Percentiles rank a stretch among this genome's conserved stretches.
Evolutionary conservation across 768 basidiomycete species (phyloP).

Genomic region (Ramaria sp.): DNA sequence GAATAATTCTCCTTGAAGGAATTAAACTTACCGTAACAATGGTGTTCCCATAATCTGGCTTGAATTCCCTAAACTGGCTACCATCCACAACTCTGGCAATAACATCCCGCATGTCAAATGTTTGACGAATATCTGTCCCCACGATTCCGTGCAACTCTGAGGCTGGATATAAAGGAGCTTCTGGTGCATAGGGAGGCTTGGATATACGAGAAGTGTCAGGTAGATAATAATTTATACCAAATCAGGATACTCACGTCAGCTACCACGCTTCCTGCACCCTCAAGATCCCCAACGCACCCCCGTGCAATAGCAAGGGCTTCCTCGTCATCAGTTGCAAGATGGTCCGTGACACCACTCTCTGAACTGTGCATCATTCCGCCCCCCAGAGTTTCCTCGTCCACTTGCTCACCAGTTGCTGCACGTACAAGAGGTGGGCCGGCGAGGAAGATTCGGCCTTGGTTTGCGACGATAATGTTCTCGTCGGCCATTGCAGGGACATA

Average conservation of each 20-base stretch:
- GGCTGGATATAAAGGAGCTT: constrained; percentile 69
- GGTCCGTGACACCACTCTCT: constrained; percentile 86
- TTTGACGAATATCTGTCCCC: constrained; percentile 77
- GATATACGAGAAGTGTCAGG: neutral
- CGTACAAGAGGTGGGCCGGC: constrained; percentile 93
- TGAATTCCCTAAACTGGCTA: constrained; percentile 88
- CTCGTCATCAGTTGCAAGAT: constrained; percentile 75
- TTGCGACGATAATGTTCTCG: constrained; percentile 81
- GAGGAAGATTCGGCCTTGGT: constrained; percentile 89
- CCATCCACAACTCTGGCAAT: constrained; percentile 89
- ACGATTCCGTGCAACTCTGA: constrained; percentile 86
- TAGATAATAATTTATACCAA: neutral
- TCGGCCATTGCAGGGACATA: constrained; percentile 97
- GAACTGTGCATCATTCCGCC: constrained; percentile 87
- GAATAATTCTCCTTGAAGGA: neutral
- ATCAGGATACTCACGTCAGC: constrained; percentile 31
- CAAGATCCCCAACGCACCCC: constrained; percentile 67
- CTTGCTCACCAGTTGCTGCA: constrained; percentile 86
- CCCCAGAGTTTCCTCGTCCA: constrained; percentile 87
- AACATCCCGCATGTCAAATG: constrained; percentile 91
- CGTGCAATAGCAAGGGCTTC: constrained; percentile 76
- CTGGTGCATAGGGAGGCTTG: constrained; percentile 49
- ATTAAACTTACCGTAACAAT: constrained; percentile 61
- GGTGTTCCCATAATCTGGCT: constrained; percentile 88
- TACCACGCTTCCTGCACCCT: constrained; percentile 43